Conservation (phyloP, 2,329 filamentous ascomycete species). For the Grosmannia huntii region DNA sequence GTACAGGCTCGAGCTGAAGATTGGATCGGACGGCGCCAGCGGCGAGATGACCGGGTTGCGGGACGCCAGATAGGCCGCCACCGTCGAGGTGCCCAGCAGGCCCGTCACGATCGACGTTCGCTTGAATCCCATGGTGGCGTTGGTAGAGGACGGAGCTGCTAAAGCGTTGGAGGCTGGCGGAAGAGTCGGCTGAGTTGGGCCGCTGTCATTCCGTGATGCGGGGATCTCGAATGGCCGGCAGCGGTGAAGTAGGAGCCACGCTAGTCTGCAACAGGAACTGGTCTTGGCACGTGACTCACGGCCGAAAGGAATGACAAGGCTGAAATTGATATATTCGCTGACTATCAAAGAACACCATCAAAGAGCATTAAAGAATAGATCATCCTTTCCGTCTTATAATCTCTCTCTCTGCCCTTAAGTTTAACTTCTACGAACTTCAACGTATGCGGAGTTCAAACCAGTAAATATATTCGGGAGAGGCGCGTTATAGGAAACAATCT, state of each 20-base stretch:
- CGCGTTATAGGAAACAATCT: too few relatives aligned
- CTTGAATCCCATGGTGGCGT: conserved; percentile 36
- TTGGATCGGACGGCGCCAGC: conserved; percentile 42
- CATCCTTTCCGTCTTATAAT: too few relatives aligned
- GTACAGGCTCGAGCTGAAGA: conserved; percentile 46
- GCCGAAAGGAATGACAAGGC: too few relatives aligned
- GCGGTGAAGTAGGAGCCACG: not conserved
- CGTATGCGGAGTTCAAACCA: too few relatives aligned
- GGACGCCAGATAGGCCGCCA: conserved; percentile 38
- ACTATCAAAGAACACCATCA: too few relatives aligned
- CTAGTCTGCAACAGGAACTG: not conserved
- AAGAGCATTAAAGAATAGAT: too few relatives aligned
- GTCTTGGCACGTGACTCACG: not conserved
- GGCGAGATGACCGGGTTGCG: conserved; percentile 45
- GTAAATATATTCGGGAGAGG: too few relatives aligned
- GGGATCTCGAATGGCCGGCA: not conserved
- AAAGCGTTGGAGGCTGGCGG: not conserved
- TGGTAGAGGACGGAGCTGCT: not conserved
- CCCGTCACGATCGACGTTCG: conserved; percentile 31
- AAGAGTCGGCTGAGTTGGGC: not conserved
- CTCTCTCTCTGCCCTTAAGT: too few relatives aligned
- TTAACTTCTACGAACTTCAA: too few relatives aligned
- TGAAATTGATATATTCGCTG: too few relatives aligned
- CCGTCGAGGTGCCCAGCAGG: conserved; percentile 35
- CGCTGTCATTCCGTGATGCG: not conserved